Percentiles rank a stretch among this genome's conserved stretches.
phyloP scores from a whole-genome alignment of 352 stramenopile species.

The Globisporangium splendens region DNA sequence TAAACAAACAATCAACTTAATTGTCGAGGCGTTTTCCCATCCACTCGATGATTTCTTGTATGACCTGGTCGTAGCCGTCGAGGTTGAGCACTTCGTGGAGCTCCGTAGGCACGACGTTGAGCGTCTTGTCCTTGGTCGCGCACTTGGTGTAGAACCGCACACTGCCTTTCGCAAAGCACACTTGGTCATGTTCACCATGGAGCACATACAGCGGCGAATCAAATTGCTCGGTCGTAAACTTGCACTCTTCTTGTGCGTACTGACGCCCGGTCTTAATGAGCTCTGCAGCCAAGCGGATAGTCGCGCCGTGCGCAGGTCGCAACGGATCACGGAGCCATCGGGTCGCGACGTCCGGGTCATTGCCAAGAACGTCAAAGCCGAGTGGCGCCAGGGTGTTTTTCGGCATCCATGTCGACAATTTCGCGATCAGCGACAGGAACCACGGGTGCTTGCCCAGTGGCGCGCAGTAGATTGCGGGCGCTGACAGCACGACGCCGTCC shows the following conservation, averaged over 20 bases:
- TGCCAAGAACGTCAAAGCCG: slow-evolving; percentile 25
- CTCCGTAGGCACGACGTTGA: slow-evolving; percentile 29
- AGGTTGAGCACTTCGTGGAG: slow-evolving; percentile 46
- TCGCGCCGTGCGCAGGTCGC: slow-evolving; percentile 26
- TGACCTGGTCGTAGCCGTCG: slow-evolving; percentile 24
- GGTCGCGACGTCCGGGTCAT: slow-evolving; percentile 25
- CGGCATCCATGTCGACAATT: slow-evolving; percentile 28
- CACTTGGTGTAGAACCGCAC: slow-evolving; percentile 33
- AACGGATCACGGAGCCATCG: slow-evolving; percentile 33
- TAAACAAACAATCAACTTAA: slow-evolving; percentile 5
- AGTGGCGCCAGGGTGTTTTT: slow-evolving; percentile 28
- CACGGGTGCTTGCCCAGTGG: slow-evolving; percentile 16
- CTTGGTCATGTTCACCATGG: slow-evolving; percentile 33
- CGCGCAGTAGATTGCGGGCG: slow-evolving; percentile 29
- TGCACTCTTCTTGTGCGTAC: slow-evolving; percentile 17
- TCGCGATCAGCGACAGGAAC: slow-evolving; percentile 15
- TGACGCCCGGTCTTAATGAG: slow-evolving; percentile 24
- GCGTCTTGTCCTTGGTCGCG: slow-evolving; percentile 38
- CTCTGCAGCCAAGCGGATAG: slow-evolving; percentile 17
- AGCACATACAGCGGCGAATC: slow-evolving; percentile 30
- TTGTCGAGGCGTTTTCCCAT: slow-evolving; percentile 16
- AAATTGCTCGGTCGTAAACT: slow-evolving; percentile 24
- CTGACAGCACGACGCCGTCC: slow-evolving; percentile 40
- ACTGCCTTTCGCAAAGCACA: slow-evolving; percentile 30
- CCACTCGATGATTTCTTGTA: slow-evolving; percentile 31